A percentile compares a stretch with the other conserved stretches of the same genome.
These are phyloP conservation scores for Acorus gramineus DNA, from an alignment of 106 monocot genomes.

Conservation along the genomic window DNA sequence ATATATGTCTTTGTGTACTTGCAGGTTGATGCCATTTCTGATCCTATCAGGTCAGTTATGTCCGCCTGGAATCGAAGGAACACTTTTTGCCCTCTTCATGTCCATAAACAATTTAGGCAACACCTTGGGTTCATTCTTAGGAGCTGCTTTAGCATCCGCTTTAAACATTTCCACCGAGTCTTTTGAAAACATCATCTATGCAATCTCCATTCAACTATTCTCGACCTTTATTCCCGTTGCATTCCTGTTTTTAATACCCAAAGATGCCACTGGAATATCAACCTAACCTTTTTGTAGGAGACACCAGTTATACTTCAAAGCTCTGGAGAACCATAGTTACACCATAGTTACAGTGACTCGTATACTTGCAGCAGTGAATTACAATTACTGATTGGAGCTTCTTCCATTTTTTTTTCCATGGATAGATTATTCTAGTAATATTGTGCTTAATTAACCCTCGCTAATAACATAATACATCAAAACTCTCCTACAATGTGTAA, in stretches of 20 bases:
- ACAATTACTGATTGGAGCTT: too few species aligned
- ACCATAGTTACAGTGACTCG: too few species aligned
- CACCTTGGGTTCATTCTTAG: conserved; percentile 56
- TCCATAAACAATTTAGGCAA: conserved; percentile 69
- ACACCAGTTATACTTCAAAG: too few species aligned
- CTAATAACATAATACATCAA: too few species aligned
- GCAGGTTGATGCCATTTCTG: conserved; percentile 82
- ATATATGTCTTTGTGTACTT: background rate
- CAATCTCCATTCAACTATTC: conserved; percentile 34
- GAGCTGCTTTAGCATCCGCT: conserved; percentile 55
- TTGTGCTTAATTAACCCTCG: too few species aligned
- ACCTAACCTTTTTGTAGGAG: background rate
- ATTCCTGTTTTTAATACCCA: conserved; percentile 68
- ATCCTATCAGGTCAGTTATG: conserved; percentile 70
- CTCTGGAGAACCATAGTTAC: too few species aligned
- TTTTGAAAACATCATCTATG: conserved; percentile 46
- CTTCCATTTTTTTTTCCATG: too few species aligned
- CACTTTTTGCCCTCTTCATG: conserved; percentile 84
- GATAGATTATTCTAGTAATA: too few species aligned
- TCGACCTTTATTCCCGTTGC: conserved; percentile 44
- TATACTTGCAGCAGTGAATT: too few species aligned
- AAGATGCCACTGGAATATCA: conserved; percentile 46
- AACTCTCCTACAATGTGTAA: too few species aligned
- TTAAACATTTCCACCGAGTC: conserved; percentile 48
- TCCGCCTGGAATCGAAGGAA: conserved; percentile 85